A percentile compares a stretch with the other conserved stretches of the same genome.
These are phyloP conservation scores for Digitaria exilis DNA, from an alignment of 202 grass and related monocot genomes.

Conservation along the genomic window DNA sequence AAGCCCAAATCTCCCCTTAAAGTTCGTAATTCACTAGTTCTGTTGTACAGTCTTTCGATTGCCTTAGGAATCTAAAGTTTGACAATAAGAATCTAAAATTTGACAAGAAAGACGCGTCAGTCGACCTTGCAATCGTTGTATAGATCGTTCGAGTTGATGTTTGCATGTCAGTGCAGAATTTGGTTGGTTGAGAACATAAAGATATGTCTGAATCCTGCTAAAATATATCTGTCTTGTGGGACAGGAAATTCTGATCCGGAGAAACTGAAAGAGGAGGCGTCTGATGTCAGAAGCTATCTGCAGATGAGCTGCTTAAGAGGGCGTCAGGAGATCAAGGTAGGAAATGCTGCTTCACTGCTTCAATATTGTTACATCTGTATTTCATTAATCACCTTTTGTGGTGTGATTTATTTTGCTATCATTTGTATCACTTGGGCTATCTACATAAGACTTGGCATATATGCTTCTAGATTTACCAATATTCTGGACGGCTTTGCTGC, in stretches of 20 bases:
- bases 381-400: neutral
- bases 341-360: conserved; percentile 10
- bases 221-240: conserved; percentile 23
- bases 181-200: neutral
- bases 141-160: neutral
- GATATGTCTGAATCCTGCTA: conserved; percentile 22
- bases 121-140: neutral
- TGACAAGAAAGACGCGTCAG: neutral
- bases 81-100: fast-evolving
- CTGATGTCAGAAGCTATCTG: conserved; percentile 67
- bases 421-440: neutral
- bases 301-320: conserved; percentile 63
- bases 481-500: neutral
- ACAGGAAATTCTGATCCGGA: conserved; percentile 89
- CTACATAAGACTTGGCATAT: neutral
- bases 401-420: neutral
- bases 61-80: neutral
- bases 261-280: conserved; percentile 82
- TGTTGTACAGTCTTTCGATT: neutral
- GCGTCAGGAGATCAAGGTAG: conserved; percentile 80
- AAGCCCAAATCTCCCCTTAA: neutral
- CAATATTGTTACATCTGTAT: neutral
- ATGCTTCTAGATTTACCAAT: too few relatives aligned
- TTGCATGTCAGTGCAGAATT: conserved; percentile 7
- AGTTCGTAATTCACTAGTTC: too few relatives aligned